Percentiles rank a stretch among this genome's conserved stretches.
phyloP scores from a whole-genome alignment of 306 rosid species.

The Benincasa hispida region DNA sequence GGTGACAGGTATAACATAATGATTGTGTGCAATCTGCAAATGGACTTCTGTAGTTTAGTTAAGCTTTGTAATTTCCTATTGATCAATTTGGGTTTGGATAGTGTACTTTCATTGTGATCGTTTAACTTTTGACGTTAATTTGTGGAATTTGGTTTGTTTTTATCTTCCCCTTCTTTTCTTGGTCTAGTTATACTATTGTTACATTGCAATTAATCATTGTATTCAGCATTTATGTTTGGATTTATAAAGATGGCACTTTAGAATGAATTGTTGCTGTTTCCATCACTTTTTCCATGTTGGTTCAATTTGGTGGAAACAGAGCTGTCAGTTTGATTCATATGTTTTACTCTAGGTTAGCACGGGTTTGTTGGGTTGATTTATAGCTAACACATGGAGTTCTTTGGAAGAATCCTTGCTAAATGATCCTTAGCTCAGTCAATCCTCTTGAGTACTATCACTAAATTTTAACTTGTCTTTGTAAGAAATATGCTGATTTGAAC shows the following conservation, averaged over 20 bases:
- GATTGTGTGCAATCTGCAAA: neutral
- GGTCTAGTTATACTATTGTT: neutral
- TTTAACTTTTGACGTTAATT: neutral
- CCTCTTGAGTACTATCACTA: neutral
- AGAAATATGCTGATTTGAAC: neutral
- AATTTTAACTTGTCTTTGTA: neutral
- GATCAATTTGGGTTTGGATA: neutral
- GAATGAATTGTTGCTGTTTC: neutral
- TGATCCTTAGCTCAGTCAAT: neutral
- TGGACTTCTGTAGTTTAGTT: neutral
- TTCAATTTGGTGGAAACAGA: neutral
- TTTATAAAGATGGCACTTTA: neutral
- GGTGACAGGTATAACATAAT: slow-evolving; percentile 46
- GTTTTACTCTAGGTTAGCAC: neutral
- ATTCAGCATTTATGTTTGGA: neutral
- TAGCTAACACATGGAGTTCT: neutral
- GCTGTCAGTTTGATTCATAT: neutral
- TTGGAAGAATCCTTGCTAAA: neutral
- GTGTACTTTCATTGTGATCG: neutral
- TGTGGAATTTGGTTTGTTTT: neutral
- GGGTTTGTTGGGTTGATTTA: neutral
- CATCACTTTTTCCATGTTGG: neutral
- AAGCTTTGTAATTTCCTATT: neutral
- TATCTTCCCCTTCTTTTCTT: neutral
- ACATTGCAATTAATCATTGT: neutral